Evolutionary conservation across 768 basidiomycete species (phyloP).

Genomic region (Leccinum longicurvipes): DNA sequence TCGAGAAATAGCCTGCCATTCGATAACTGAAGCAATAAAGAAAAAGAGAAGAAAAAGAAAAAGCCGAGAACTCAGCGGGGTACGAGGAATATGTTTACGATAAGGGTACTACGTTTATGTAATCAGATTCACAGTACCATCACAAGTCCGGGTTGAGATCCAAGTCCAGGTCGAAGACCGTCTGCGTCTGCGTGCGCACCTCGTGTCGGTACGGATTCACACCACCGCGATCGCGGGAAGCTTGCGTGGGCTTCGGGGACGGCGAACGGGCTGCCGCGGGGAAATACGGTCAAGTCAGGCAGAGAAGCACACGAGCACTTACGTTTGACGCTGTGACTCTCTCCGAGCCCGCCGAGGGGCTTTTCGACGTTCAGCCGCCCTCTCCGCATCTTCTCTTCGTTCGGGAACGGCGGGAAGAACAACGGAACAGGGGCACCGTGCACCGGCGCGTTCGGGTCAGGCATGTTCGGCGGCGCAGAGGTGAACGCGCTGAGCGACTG

Average conservation of each 20-base stretch:
- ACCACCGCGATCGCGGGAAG: constrained; percentile 47
- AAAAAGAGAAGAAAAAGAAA: not conserved
- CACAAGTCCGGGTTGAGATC: constrained; percentile 82
- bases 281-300: constrained; percentile 5
- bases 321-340: constrained; percentile 82
- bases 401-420: constrained; percentile 89
- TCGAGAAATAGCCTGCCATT: constrained; percentile 80
- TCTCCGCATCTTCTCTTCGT: constrained; percentile 87
- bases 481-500: constrained; percentile 84
- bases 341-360: constrained; percentile 72
- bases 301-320: constrained; percentile 22
- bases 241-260: constrained; percentile 51
- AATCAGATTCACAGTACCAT: constrained; percentile 18
- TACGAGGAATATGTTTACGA: constrained; percentile 13
- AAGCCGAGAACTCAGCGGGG: not conserved
- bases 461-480: constrained; percentile 86
- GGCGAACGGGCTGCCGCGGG: constrained; percentile 52
- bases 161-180: constrained; percentile 75
- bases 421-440: constrained; percentile 73
- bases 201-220: constrained; percentile 74
- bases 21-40: constrained; percentile 28
- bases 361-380: constrained; percentile 78
- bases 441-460: constrained; percentile 47
- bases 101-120: constrained; percentile 14
- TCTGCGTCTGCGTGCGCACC: constrained; percentile 54